Evolutionary conservation across 805 yeast genomes (phyloP), one percentile per base, ranked within the genome.

Genomic region (Yarrowia bubula): DNA sequence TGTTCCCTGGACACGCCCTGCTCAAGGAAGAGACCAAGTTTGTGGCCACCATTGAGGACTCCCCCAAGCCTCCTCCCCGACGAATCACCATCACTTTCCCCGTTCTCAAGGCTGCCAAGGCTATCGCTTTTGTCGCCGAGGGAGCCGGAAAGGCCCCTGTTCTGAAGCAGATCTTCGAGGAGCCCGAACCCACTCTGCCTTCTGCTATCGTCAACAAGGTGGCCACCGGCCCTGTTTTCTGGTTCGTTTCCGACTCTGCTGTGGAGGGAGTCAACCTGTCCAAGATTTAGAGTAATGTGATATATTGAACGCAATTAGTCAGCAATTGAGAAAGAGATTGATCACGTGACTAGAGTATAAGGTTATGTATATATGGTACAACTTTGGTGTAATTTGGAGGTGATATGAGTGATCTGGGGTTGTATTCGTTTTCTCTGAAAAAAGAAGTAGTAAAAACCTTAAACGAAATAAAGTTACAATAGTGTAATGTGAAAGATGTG

Each of bases 41-140:
- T 46, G 86, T 92, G 66, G 84, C 92, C 9, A 77, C 84, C 71
- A 84, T 92, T 68, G 80, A 81, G 60, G 93, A 92, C 74, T 89
- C 96, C 10, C 97, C 97, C 75, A 92, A 92, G 77, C 96, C 96
- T 37, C 98, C 98, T 44, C 87, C 92, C 75, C 86, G 92, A 80
- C 86, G 98, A 80, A 89, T 92, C 76, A 90, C 97, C 2, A 80
- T 92, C 74, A 92, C 97, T 7, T 84, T 90, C 76, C 92, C 93
- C 7, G 87, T 87, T 3, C 80, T 92, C 70, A 80, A 79, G 64
- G 76, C 73, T 18, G 86, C 87, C 14, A 69, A 72, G 18, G 69
- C 76, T 57, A 84, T 92, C 70, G 87, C 90, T 1, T 92, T 92
- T 76, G 92, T 91, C 53, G 96, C 97, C 14, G 92, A 90, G 74